A percentile compares a stretch with the other conserved stretches of the same genome.
Conservation (phyloP, 148 eudicot species). For the Cornus controversa region DNA sequence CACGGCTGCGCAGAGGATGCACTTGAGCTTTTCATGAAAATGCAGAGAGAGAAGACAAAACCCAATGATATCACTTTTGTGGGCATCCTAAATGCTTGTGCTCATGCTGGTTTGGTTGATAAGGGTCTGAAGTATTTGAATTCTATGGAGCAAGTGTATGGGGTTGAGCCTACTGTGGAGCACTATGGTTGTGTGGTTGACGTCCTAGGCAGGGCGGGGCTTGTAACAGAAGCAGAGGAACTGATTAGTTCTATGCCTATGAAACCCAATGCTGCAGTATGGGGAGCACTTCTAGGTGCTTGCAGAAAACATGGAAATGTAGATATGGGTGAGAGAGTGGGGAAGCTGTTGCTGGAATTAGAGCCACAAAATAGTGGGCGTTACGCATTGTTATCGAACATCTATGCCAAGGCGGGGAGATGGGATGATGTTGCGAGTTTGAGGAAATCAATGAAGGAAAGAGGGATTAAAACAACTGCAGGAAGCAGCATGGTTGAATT, state of each 20-base stretch:
- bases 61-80: conserved; percentile 31
- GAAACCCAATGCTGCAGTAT: conserved; percentile 36
- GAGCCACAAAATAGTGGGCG: conserved; percentile 39
- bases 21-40: conserved; percentile 25
- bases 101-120: conserved; percentile 44
- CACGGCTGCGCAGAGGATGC: conserved; percentile 39
- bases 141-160: conserved; percentile 27
- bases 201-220: conserved; percentile 41
- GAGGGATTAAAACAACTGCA: conserved; percentile 30
- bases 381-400: conserved; percentile 40
- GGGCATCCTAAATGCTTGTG: conserved; percentile 41
- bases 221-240: conserved; percentile 32
- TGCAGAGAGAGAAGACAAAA: conserved; percentile 24
- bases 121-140: conserved; percentile 28
- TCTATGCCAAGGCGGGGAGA: conserved; percentile 43
- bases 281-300: conserved; percentile 50
- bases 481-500: conserved; percentile 33
- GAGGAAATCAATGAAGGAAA: conserved; percentile 38
- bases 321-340: conserved; percentile 36
- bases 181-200: conserved; percentile 45
- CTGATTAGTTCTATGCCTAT: conserved; percentile 31
- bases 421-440: conserved; percentile 35
- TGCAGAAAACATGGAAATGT: conserved; percentile 36
- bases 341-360: conserved; percentile 28
- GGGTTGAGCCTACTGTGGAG: conserved; percentile 33